Evolutionary conservation across 2,329 filamentous ascomycete species (phyloP), one percentile per base, ranked within the genome.

Genomic region (Cercospora sp.): DNA sequence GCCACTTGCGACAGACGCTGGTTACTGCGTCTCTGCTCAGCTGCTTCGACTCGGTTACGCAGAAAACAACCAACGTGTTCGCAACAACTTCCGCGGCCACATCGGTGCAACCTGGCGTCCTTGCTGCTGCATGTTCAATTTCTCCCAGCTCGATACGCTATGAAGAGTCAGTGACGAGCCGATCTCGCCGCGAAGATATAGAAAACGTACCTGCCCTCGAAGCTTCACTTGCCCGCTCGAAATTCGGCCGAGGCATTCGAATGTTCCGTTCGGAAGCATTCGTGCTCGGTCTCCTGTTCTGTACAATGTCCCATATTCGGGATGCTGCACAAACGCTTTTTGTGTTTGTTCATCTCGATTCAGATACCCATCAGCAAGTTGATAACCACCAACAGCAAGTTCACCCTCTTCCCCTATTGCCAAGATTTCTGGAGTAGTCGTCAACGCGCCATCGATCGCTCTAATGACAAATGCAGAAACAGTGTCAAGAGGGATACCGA

Each of bases 161-260:
- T 0, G 2, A 16, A 10, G 3, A 87, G 36, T 72, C 57, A 69
- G 65, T 30, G 8, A 42, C 18, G 5, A 51, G 13, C 26, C 20
- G 45, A 5, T 2, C 9, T 51, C 18, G 20, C 45, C 26, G 45
- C 45, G 3, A 51, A 51, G 18, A 13, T 10, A 13, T 2, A 3
- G 0, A 45, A 28, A 26, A 3, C 36, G 18, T 42, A 61, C 59
- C 40, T 97, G 93, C 1, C 93, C 93, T 63, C 93, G 87, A 7
- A 97, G 83, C 79, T 97, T 97, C 61, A 97, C 89, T 78, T 97
- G 94, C 0, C 92, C 93, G 60, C 88, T 87, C 2, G 87, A 86
- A 12, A 97, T 89, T 10, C 94, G 89, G 0, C 94, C 94, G 36
- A 94, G 84, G 75, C 92, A 96, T 77, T 97, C 91, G n/a, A 97